These are phyloP conservation scores for Paracamarosporium sp. DNA, from an alignment of 2,329 filamentous ascomycete species.

Conservation along the genomic window DNA sequence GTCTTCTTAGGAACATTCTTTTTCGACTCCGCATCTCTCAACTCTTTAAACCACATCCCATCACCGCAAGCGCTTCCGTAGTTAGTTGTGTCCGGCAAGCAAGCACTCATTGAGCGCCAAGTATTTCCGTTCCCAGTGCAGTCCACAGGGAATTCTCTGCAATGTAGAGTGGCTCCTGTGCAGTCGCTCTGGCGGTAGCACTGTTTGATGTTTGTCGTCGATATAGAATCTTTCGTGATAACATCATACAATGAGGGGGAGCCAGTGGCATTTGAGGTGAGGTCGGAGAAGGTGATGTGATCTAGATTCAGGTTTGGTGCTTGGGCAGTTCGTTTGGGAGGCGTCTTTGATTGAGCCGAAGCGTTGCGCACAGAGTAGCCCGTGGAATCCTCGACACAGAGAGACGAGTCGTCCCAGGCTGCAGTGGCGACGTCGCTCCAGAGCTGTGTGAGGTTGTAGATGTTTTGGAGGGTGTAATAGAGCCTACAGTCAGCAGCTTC, in stretches of 20 bases:
- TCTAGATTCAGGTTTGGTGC: not conserved
- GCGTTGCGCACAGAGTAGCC: constrained; percentile 20
- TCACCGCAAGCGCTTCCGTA: not conserved
- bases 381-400: constrained; percentile 43
- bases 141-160: not conserved
- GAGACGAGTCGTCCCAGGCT: constrained; percentile 34
- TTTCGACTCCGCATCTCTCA: not conserved
- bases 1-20: not conserved
- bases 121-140: not conserved
- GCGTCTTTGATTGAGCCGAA: not conserved
- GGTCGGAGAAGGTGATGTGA: constrained; percentile 1
- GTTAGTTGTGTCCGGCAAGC: not conserved
- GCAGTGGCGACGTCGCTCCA: constrained; percentile 45
- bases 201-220: not conserved
- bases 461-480: constrained; percentile 44
- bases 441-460: constrained; percentile 45
- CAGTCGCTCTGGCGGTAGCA: not conserved
- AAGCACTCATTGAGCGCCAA: not conserved
- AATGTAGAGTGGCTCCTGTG: not conserved
- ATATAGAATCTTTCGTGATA: not conserved
- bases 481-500: constrained; percentile 49
- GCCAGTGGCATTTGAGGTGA: not conserved
- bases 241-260: not conserved
- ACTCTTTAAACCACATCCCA: not conserved
- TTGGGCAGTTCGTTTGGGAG: not conserved